Base-by-base conservation (phyloP, 148 eudicot genomes). In the Simmondsia chinensis region DNA sequence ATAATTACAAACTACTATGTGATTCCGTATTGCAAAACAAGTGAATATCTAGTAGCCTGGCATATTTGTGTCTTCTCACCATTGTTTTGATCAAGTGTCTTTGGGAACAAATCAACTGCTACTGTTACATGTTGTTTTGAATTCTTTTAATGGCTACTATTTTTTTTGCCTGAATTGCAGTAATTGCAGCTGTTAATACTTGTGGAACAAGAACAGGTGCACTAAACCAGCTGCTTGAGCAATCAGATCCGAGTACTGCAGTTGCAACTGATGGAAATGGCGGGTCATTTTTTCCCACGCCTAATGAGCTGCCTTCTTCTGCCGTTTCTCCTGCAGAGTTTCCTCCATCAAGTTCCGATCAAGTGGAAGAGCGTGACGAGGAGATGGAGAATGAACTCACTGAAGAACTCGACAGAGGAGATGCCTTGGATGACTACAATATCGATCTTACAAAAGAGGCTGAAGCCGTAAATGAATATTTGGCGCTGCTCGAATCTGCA, bases 361-460 rank as follows among this genome's bases (percentile, higher is more conserved):
- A 57, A 30, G 52, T 12, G 6, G 71, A 65, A 53, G 67, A 65
- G 12, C 68, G 87, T 42, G 97, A 89, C 48, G 57, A 50, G 26
- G 95, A 84, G 69, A 85, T 85, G 76, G 97, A 89, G 64, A 65
- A 72, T 24, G 85, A 73, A 53, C 69, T 89, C 1, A 60, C 87
- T 3, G 40, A 38, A 35, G 82, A 77, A 43, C 55, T 89, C 4
- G 56, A 50, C 17, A 63, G 54, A 27, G 71, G 54, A 34, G 95
- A 89, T 61, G 80, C 80, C 0, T 74, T 73, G 20, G 68, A 95
- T 2, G 95, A 89, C 54, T 89, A 89, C 51, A 95, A 89, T 42
- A 78, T 85, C n/a, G 95, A 89, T 57, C 75, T 89, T 25, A 75
- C 80, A 1, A 74, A 59, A 72, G 97, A 89, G 81, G 93, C 79